Conservation (phyloP, 1,284 basidiomycete genomes). For the Cryptococcus sp. region DNA sequence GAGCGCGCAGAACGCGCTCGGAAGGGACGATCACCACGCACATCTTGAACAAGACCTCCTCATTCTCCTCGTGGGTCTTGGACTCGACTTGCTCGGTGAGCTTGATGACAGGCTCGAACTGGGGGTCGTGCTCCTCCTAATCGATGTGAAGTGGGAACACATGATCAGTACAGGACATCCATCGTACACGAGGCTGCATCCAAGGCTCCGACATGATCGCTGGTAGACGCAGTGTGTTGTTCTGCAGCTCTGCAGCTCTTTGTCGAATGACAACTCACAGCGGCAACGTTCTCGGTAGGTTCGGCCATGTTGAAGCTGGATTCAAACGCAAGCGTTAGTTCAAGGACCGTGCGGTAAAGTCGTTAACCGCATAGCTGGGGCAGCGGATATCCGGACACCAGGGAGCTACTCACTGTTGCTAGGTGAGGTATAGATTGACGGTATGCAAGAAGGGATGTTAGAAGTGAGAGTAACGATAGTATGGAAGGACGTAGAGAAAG, state of each 20-base stretch:
- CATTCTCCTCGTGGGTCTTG: slow-evolving; percentile 95
- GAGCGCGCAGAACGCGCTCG: neutral
- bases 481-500: too few relatives aligned
- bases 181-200: neutral
- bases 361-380: too few relatives aligned
- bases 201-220: neutral
- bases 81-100: slow-evolving; percentile 90
- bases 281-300: slow-evolving; percentile 21
- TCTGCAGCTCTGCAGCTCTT: too few relatives aligned
- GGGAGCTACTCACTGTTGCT: too few relatives aligned
- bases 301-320: slow-evolving; percentile 20
- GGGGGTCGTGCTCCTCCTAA: slow-evolving; percentile 74
- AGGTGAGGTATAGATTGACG: too few relatives aligned
- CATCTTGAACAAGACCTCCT: slow-evolving; percentile 95
- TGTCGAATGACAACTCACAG: slow-evolving; percentile 13
- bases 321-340: slow-evolving; percentile 1
- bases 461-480: too few relatives aligned
- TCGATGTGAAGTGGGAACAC: too few relatives aligned
- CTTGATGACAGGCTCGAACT: slow-evolving; percentile 96
- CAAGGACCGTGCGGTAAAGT: too few relatives aligned
- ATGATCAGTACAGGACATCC: too few relatives aligned
- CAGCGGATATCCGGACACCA: too few relatives aligned
- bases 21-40: slow-evolving; percentile 44
- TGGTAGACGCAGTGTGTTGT: neutral
- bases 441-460: too few relatives aligned